Base-by-base conservation (phyloP, 106 monocot species). In the Alisma plantagoaquatica region DNA sequence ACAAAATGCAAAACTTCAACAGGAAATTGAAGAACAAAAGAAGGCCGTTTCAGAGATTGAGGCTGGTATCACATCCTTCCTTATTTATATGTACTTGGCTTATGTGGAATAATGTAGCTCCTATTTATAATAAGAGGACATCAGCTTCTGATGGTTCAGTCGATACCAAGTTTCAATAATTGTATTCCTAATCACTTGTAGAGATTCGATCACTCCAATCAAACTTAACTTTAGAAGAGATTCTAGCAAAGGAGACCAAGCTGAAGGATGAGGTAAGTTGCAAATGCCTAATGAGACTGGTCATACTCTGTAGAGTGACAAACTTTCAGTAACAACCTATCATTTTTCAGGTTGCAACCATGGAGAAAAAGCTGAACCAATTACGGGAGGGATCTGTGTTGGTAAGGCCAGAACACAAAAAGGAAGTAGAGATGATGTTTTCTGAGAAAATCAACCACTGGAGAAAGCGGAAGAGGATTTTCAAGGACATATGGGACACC, bases 401-500 rank as follows among this genome's bases (percentile, higher is more conserved):
- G 59, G 87, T 93, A 18, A 86, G 70, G 56, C 77, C 87, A 54
- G 93, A 94, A 70, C 83, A 94, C 46, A 87, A 67, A 33, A 93
- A 83, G 56, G 29, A 51, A 14, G 70, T 80, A 14, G 71, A 87
- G 69, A 79, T 80, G 26, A 49, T 72, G 31, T 96, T 63, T 27
- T 12, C 23, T 43, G 81, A 86, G 67, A 94, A 87, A 57, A 50
- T 83, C 33, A 94, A 76, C 42, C 93, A 88, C 29, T 94, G 94
- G 94, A 75, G 84, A 51, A 94, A 68, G 59, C 72, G 87, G 4
- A 94, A 84, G 70, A 83, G 84, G 65, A 96, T 96, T 18, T 96
- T 96, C 64, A 88, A 78, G 56, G 88, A 96, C 49, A 56, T 96
- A 31, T 96, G 94, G 94, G 84, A 84, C 75, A 64, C 80, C 45